Evolutionary conservation across 805 yeast species (phyloP), one percentile per base, ranked within the genome.

Genomic region (Saccharomycopsis amapae): DNA sequence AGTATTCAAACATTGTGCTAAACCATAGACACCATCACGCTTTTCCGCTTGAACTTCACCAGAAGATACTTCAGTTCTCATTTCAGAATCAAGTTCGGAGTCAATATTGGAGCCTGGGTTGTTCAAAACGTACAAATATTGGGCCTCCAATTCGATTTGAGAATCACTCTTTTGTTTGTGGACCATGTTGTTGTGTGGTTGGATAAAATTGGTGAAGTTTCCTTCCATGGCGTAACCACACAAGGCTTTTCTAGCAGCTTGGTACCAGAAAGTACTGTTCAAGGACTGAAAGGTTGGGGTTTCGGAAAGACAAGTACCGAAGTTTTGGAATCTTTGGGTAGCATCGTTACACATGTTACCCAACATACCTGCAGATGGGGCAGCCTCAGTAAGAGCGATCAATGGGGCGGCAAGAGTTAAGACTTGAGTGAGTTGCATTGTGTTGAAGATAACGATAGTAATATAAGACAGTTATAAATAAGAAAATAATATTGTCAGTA

Each of bases 221-320:
- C 24, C 30, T 17, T 40, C 30, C 46, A 50, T 46, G 12, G 36
- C 48, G 43, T 46, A 42, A 32, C 53, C 53, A 38, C 53, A 50
- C 15, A 50, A 37, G 23, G 37, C 51, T 20, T 50, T 34, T 35
- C 28, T 46, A 22, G 51, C 50, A 18, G 53, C 53, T 40, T 46
- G 50, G 51, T 39, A 50, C 53, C 53, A 50, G 45, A 50, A 50
- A 26, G 45, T 42, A 13, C 22, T 17, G 40, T 46, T 46, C 37
- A 50, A 30, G n/a, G n/a, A 10, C 12, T 38, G 38, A 32, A 42
- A 50, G 24, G 37, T 44, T 3, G 48, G 43, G 19, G 51, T 39
- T 13, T 33, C 12, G n/a, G 53, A 42, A 18, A 50, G 18, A 42
- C 51, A 50, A 7, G n/a, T 15, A 36, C 53, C 53, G 23, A 50